Evolutionary conservation across 192 early-diverging fungal species (phyloP).

Genomic region (Backusella macrospora): DNA sequence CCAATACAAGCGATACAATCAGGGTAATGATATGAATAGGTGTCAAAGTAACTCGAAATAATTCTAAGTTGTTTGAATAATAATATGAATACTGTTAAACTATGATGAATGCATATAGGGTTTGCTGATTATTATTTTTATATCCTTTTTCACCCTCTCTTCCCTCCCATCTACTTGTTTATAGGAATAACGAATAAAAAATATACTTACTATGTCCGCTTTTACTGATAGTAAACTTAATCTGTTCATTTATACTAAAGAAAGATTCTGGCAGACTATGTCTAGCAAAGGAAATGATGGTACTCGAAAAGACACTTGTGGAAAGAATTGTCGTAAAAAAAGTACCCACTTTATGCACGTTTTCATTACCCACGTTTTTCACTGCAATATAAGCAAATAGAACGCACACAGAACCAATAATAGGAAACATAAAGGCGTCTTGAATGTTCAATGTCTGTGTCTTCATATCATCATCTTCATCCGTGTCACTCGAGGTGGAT

Average conservation of each 20-base stretch:
- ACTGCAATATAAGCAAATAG: conserved; percentile 82
- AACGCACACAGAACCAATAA: conserved; percentile 89
- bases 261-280: conserved; percentile 43
- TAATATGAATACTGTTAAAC: too few relatives aligned
- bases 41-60: conserved; percentile 60
- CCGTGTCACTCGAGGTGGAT: conserved; percentile 42
- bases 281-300: conserved; percentile 54
- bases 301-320: conserved; percentile 58
- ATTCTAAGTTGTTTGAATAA: conserved; percentile 36
- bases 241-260: conserved; percentile 62
- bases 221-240: conserved; percentile 69
- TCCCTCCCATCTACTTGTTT: not conserved
- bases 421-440: conserved; percentile 92
- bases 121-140: not conserved
- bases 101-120: not conserved
- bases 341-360: conserved; percentile 57
- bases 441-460: conserved; percentile 75
- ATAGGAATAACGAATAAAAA: too few relatives aligned
- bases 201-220: conserved; percentile 59
- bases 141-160: not conserved
- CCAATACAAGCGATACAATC: conserved; percentile 59
- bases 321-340: conserved; percentile 30
- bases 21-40: conserved; percentile 66
- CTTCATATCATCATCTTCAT: conserved; percentile 69
- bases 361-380: not conserved